Evolutionary conservation across 495 filamentous ascomycete species (phyloP), one percentile per base, ranked within the genome.

Genomic region (Penicillium verhagenii): DNA sequence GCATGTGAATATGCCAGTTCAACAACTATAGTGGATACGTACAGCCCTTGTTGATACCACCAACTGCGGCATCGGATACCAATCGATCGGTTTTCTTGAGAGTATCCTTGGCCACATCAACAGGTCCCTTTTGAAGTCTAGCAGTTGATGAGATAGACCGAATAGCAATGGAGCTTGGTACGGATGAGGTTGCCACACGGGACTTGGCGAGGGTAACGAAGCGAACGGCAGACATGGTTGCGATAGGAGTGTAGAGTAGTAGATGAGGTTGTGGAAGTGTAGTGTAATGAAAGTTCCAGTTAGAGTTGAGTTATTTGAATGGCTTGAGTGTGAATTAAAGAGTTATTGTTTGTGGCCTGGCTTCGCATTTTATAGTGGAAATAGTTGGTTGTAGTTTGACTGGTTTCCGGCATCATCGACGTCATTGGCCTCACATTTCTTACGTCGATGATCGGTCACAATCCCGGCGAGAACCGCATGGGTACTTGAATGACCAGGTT

Each of bases 1-100:
- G 54, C 35, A 47, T 16, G 25, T 26, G 45, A 4, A 31, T 29
- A 29, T 31, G 0, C 0, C 18, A 18, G 1, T 18, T 48, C 13
- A 33, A 16, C 33, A 8, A 31, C 33, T 5, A 33, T 14, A 13
- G 11, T 20, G 28, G 31, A 28, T 37, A 77, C 80, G 25, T 75
- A 84, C 78, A 73, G 25, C 82, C 79, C 33, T 70, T 79, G 65
- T 87, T 76, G 54, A 87, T 85, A 20, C 84, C 83, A 74, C 82
- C 82, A 4, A 85, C 79, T 10, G 78, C 78, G 0, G 68, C 77
- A 64, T 82, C 72, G 1, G 80, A 75, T n/a, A 83, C 69, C 4
- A 67, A 69, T 47, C 75, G 67, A 62, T 87, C 82, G 18, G 79
- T 81, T 46, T 71, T 72, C 69, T 86, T 81, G 18, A 80, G 59